These are phyloP conservation scores for Apiospora saccharicola DNA, from an alignment of 2,329 filamentous ascomycete genomes.

Conservation along the genomic window DNA sequence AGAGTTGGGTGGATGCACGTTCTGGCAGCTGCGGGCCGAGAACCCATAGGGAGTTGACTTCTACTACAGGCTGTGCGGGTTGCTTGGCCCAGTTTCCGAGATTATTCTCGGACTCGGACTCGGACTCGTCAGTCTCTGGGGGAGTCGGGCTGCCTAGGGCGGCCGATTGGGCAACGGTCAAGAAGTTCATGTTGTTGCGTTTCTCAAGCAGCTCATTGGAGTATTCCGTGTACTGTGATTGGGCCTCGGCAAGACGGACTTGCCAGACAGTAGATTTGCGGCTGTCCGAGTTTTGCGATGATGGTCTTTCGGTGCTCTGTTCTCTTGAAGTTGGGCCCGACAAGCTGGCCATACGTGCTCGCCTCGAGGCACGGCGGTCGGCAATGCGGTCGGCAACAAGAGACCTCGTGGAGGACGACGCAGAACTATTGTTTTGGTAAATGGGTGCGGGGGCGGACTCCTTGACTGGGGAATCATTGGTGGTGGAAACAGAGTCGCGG, in stretches of 20 bases:
- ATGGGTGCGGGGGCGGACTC: conserved; percentile 42
- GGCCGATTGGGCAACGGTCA: conserved; percentile 45
- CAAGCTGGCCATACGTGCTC: conserved; percentile 40
- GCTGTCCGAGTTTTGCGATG: conserved; percentile 43
- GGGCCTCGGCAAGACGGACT: conserved; percentile 53
- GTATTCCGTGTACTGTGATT: conserved; percentile 53
- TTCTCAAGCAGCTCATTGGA: conserved; percentile 47
- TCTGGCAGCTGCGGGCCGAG: conserved; percentile 27
- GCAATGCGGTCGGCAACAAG: conserved; percentile 48
- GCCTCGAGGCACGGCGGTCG: conserved; percentile 49
- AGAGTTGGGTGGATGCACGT: conserved; percentile 33
- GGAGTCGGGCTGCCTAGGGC: conserved; percentile 61
- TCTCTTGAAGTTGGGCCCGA: conserved; percentile 37
- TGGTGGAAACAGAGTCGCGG: conserved; percentile 59
- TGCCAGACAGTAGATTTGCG: conserved; percentile 51
- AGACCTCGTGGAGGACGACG: conserved; percentile 40
- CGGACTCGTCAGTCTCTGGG: conserved; percentile 60
- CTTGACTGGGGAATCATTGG: conserved; percentile 44
- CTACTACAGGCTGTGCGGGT: conserved; percentile 24
- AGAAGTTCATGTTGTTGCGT: conserved; percentile 47
- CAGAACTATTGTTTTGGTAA: conserved; percentile 23
- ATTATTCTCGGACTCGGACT: conserved; percentile 43
- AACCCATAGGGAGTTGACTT: conserved; percentile 35
- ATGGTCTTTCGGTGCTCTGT: conserved; percentile 37
- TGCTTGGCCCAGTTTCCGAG: conserved; percentile 26